These are phyloP conservation scores for Massariosphaeria phaeospora DNA, from an alignment of 495 filamentous ascomycete species.

Conservation along the genomic window DNA sequence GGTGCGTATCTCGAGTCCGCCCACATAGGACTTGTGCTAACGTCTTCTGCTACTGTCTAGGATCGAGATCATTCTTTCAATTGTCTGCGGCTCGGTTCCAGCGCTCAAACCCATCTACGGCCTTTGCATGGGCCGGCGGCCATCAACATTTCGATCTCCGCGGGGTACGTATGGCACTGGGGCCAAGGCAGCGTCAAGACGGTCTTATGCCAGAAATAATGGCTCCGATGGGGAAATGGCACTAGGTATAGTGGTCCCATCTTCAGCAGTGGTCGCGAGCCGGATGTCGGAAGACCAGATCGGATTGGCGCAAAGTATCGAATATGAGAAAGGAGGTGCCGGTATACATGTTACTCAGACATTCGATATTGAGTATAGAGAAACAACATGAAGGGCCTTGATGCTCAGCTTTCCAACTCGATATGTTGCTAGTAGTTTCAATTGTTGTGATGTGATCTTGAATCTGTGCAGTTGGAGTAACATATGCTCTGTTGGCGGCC, in stretches of 20 bases:
- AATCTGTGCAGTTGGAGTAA: too few species aligned
- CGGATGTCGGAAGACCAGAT: conserved; percentile 3
- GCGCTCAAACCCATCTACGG: conserved; percentile 20
- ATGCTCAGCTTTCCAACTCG: too few species aligned
- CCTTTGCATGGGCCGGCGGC: conserved; percentile 13
- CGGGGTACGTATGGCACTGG: not conserved
- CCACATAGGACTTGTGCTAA: not conserved
- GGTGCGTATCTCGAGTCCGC: not conserved
- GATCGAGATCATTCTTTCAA: conserved; percentile 25
- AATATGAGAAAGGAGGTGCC: not conserved
- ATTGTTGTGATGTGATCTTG: too few species aligned
- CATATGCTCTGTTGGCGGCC: too few species aligned
- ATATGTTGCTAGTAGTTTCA: too few species aligned
- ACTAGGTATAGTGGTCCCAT: not conserved
- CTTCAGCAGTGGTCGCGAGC: not conserved
- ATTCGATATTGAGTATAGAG: conserved; percentile 10
- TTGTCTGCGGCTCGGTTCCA: conserved; percentile 21
- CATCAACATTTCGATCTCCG: not conserved
- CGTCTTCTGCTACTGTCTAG: not conserved
- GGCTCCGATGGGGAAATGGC: not conserved
- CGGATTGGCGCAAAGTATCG: not conserved
- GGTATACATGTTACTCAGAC: conserved; percentile 8
- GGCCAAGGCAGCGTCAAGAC: not conserved
- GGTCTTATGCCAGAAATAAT: conserved; percentile 1
- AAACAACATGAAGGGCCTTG: too few species aligned